Base-by-base conservation (phyloP, 164 flowering plant species). In the Sextonia rubra region DNA sequence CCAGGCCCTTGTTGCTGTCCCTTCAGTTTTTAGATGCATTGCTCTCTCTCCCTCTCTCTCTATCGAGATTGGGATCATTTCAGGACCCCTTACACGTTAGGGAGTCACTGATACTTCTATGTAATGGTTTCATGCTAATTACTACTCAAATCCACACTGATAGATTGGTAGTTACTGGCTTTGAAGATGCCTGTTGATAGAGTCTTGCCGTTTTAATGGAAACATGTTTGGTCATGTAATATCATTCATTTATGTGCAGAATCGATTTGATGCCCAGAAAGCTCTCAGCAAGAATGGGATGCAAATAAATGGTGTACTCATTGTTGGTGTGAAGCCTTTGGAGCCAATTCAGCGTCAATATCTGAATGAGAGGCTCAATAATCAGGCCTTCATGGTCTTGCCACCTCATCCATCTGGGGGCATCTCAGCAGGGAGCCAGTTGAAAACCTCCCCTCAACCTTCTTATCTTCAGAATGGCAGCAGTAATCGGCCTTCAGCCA, bases 321-420 rank as follows among this genome's bases (percentile, higher is more conserved):
- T 95, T 29, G 81, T 95, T 17, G 98, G 98, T 7, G 99, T 95
- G 83, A 95, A 95, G 82, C 88, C 86, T 20, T 73, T 89, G 75
- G 99, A 95, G 78, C 97, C 93, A 63, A 80, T 79, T 66, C 93
- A 91, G 74, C 88, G 86, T 11, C 90, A 88, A 64, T 82, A 82
- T 69, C 80, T 95, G 69, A 86, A 84, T 62, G 93, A 91, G 64
- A 88, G 82, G 71, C 77, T 77, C 58, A 83, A 83, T 79, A 65
- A n/a, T 26, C 92, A 86, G 77, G 99, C 96, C n/a, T 91, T 93
- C 79, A 86, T 90, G 96, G 72, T 91, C 63, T 73, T 88, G 63
- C 93, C 93, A 17, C 90, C 88, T 48, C 77, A 76, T 26, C 73
- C 87, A 44, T 80, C 89, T 1, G 70, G 68, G 60, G 81, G 80